Base-by-base conservation (phyloP, 108 stramenopile species). In the Skeletonema tropicum region DNA sequence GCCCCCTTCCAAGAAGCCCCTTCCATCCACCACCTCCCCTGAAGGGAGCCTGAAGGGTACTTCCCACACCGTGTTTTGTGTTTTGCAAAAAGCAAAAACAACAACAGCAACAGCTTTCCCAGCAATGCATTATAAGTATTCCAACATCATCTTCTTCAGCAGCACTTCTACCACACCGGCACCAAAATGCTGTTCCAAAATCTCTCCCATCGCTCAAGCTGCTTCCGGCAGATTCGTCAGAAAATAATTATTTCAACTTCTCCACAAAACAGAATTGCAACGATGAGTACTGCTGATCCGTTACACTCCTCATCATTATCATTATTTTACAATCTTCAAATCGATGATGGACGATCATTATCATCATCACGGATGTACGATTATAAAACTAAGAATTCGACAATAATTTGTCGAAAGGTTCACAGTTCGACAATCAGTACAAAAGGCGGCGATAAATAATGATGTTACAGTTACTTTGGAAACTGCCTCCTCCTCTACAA, bases 371-470 rank as follows among this genome's bases (percentile, higher is more conserved):
- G 5, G 9, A 7, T 21, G 21, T 25, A 55, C 10, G 23, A 55
- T 25, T n/a, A 23, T 10, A 8, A 21, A 55, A 7, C 23, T 7
- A 55, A 25, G 0, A 55, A 55, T 55, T 9, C 10, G n/a, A 9
- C 4, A 55, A 10, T 55, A 55, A 10, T 55, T 17, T 33, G 61
- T 14, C 61, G 61, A 19, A 33, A 19, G 31, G 2, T 36, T 32
- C 61, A 62, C 61, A 33, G 36, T 14, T 62, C 61, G 17, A 11
- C 52, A 21, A 55, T 55, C 21, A 55, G 52, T n/a, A 55, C 21
- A 2, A 55, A 23, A 6, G 42, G 42, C 19, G 2, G 32, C 60
- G n/a, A 17, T 19, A 0, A 38, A 36, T 1, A 38, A 36, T 38
- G 31, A 38, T 11, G 61, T 62, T 0, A 9, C 35, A 2, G 35